phyloP scores from a whole-genome alignment of 345 rosid species.

The Heritiera fomes region DNA sequence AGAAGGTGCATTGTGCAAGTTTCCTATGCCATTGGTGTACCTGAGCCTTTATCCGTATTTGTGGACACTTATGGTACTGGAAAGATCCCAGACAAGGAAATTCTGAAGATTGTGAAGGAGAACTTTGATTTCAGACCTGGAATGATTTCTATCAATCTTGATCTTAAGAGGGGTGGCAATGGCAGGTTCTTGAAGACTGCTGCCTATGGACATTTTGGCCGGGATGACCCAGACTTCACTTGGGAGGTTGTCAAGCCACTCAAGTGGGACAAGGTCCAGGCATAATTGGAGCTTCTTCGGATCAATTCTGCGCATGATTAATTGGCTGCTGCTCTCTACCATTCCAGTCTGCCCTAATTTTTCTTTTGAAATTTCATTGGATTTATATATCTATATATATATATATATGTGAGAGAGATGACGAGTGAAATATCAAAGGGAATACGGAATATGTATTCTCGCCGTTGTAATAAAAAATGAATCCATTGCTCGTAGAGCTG shows the following conservation, averaged over 20 bases:
- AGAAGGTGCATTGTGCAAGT: conserved; percentile 67
- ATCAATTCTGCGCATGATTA: background rate
- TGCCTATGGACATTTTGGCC: conserved; percentile 60
- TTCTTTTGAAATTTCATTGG: background rate
- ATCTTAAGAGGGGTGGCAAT: conserved; percentile 57
- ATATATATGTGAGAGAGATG: background rate
- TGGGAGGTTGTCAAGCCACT: conserved; percentile 67
- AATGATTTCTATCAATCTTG: conserved; percentile 59
- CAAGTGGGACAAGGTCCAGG: conserved; percentile 45
- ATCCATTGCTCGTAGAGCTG: background rate
- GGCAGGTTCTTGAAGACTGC: conserved; percentile 63
- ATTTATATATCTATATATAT: background rate
- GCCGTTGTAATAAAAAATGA: background rate
- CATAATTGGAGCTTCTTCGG: conserved; percentile 21
- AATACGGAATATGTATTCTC: background rate
- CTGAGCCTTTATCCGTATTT: conserved; percentile 58
- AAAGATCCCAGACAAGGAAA: conserved; percentile 57
- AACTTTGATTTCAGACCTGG: conserved; percentile 63
- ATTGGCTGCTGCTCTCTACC: background rate
- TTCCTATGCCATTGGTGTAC: conserved; percentile 64
- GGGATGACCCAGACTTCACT: conserved; percentile 56
- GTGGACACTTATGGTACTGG: conserved; percentile 55
- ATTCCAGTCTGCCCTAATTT: background rate
- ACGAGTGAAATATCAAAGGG: background rate
- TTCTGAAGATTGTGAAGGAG: conserved; percentile 62